phyloP scores from a whole-genome alignment of 345 rosid species.

The Gynandropsis gynandra region DNA sequence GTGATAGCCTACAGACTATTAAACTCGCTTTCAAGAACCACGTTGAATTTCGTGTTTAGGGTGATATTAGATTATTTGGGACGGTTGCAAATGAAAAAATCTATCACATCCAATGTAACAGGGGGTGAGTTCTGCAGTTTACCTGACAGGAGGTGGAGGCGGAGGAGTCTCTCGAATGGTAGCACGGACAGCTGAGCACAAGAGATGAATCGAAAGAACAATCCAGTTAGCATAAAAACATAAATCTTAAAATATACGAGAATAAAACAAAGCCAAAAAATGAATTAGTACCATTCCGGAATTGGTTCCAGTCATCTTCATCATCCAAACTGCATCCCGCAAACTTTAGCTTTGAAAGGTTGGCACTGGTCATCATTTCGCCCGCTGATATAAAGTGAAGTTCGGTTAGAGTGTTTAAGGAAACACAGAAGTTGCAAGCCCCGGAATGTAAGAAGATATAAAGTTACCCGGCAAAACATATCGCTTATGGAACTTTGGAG shows the following conservation, averaged over 20 bases:
- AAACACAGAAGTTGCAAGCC: conserved; percentile 2
- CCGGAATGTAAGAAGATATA: not conserved
- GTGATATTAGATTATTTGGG: too few species aligned
- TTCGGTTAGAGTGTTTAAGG: not conserved
- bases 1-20: too few species aligned
- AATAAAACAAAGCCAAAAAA: conserved; percentile 1
- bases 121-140: not conserved
- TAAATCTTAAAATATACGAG: not conserved
- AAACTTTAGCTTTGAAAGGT: conserved; percentile 45
- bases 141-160: conserved; percentile 54
- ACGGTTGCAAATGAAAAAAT: too few species aligned
- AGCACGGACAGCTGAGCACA: conserved; percentile 57
- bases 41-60: too few species aligned
- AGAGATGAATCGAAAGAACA: conserved; percentile 23
- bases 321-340: conserved; percentile 58
- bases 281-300: conserved; percentile 47
- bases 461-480: conserved; percentile 75
- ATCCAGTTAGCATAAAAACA: conserved; percentile 12
- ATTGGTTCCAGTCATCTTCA: conserved; percentile 70
- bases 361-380: conserved; percentile 58
- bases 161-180: conserved; percentile 57
- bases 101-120: too few species aligned
- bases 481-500: conserved; percentile 82
- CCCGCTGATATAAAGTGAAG: conserved; percentile 43
- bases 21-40: too few species aligned